A percentile compares a stretch with the other conserved stretches of the same genome.
Conservation (phyloP, 1,284 basidiomycete species). For the Salmacisia buchloeana region DNA sequence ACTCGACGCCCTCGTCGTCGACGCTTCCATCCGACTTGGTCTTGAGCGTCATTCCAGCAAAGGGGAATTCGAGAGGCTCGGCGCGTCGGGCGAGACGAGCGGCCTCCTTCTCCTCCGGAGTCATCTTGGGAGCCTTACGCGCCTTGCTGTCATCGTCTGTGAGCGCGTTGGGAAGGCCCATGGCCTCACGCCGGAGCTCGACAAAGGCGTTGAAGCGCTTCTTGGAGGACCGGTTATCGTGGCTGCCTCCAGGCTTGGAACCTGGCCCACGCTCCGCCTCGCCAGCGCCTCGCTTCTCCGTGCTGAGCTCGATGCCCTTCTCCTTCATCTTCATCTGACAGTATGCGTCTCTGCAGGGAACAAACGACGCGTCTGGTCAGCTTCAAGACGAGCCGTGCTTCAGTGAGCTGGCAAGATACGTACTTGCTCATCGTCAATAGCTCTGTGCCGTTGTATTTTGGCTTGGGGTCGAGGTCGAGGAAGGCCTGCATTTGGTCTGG, state of each 20-base stretch:
- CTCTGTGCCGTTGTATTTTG: slow-evolving; percentile 56
- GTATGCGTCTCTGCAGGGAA: slow-evolving; percentile 66
- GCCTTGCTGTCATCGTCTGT: slow-evolving; percentile 36
- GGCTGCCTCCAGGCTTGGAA: slow-evolving; percentile 54
- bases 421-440: slow-evolving; percentile 66
- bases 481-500: slow-evolving; percentile 68
- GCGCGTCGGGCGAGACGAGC: slow-evolving; percentile 29
- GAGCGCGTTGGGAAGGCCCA: slow-evolving; percentile 40
- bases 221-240: slow-evolving; percentile 53
- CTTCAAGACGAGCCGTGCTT: not conserved
- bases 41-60: slow-evolving; percentile 55
- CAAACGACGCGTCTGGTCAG: not conserved
- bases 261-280: slow-evolving; percentile 48
- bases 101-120: slow-evolving; percentile 46
- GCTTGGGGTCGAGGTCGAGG: slow-evolving; percentile 60
- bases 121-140: slow-evolving; percentile 51
- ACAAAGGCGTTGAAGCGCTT: slow-evolving; percentile 77
- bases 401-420: not conserved
- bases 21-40: slow-evolving; percentile 65
- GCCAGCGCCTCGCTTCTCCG: slow-evolving; percentile 52
- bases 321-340: slow-evolving; percentile 96
- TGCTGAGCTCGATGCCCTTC: slow-evolving; percentile 68
- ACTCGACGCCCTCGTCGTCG: slow-evolving; percentile 63
- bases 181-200: slow-evolving; percentile 61
- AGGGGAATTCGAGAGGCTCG: slow-evolving; percentile 50